Evolutionary conservation across 139 green algal genomes (phyloP), one percentile per base, ranked within the genome.

Genomic region (Chlorella sp.): DNA sequence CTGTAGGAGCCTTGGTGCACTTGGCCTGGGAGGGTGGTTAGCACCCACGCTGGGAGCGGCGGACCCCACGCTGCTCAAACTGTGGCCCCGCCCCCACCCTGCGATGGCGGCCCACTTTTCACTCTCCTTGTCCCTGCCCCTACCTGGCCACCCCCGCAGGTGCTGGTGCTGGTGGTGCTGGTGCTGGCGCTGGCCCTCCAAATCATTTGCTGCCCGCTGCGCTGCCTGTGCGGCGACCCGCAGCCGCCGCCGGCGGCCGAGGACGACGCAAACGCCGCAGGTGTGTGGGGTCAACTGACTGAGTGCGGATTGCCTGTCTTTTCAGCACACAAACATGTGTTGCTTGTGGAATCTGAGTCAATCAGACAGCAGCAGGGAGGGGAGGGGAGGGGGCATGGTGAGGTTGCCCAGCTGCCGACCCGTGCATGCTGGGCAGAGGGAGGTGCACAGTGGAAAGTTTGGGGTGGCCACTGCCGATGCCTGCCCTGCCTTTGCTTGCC

Each of bases 141-240:
- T 16, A 57, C 7, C 48, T 9, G 9, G 9, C 48, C 48, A 21
- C 0, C 15, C 78, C 15, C 11, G 15, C 78, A 61, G 34, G 34
- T 37, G 61, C 36, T 39, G 83, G 36, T 79, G 75, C 86, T 66
- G 75, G 57, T 89, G 1, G 26, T 89, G 36, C 37, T 90, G 36
- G 60, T 75, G 60, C 15, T 90, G 3, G 32, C 30, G 48, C 48
- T 91, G 19, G 64, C 85, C 26, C 60, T 91, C 21, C 73, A 19
- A 2, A 32, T 88, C 39, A 28, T 91, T 0, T 88, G 82, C 73
- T 40, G 88, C 15, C 88, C 83, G 7, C 22, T 89, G n/a, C 36
- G 30, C 30, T 86, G 81, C n/a, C 36, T 89, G 81, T 81, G 69
- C 71, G 87, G 88, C 69, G 48, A 30, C 42, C 60, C 53, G n/a